Base-by-base conservation (phyloP, 257 asterid species). In the Datura wrightii region DNA sequence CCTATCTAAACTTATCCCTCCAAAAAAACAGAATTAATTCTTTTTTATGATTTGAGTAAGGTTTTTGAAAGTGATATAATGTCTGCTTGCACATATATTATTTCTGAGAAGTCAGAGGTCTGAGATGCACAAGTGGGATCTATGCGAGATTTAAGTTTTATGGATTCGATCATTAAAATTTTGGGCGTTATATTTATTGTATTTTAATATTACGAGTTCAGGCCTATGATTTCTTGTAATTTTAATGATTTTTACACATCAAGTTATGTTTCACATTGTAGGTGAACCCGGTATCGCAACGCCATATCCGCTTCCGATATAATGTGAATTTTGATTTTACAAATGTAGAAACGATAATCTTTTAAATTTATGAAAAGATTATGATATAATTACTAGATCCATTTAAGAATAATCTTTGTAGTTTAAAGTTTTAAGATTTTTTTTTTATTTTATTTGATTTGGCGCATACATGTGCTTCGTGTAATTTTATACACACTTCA, bases 31-130 rank as follows among this genome's bases (percentile, higher is more conserved):
- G 6, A 8, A 60, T 60, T 60, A 60, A n/a, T n/a, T 6, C 31
- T 10, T 59, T 78, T 18, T 13, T 11, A 34, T 39, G 62, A 76
- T 76, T 71, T 18, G 55, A 13, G 62, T 6, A 6, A 10, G 31
- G 13, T 6, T 24, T 76, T 50, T 76, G 59, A 72, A 46, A 46
- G 80, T 72, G 80, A 72, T 46, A 44, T 41, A 42, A 10, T 42
- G 55, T 18, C 10, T 70, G 10, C 42, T 5, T 71, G 56, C n/a
- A 19, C 11, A 13, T 6, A n/a, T 24, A 24, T 19, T 4, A 74
- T 48, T 48, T 74, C 80, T n/a, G 41, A 48, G 44, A 74, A 74
- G 80, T 74, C 11, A 72, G 80, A 72, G 19, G 58, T 72, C 14
- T 10, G n/a, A 71, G 37, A n/a, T 7, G 0, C 5, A 1, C 2